Base-by-base conservation (phyloP, 805 yeast species). In the Ogataea pini region DNA sequence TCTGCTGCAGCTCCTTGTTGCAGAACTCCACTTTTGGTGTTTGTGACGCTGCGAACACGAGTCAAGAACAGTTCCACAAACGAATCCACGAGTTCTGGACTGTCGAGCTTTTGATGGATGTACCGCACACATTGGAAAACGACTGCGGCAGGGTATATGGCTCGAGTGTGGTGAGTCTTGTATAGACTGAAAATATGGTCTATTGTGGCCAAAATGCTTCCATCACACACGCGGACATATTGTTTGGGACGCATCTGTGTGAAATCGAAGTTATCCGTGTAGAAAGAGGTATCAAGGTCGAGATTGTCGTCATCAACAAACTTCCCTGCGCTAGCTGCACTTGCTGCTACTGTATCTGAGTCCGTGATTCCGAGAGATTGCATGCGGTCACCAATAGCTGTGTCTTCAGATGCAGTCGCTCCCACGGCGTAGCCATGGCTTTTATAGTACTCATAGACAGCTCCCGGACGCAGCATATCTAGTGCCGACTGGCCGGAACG, bases 61-160 rank as follows among this genome's bases (percentile, higher is more conserved):
- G 86, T 77, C 24, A 81, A 70, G 48, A 85, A 81, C 39, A 85
- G 71, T 47, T 80, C 82, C 47, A 83, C 69, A 36, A 85, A 71
- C 36, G 80, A 79, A 51, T 77, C 79, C 2, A 85, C 83, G 48
- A 83, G 67, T 25, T 79, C 77, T 7, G 69, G 66, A 42, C 83
- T 78, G n/a, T 80, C 71, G 29, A 76, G 77, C 54, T 78, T 77
- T 47, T 72, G 72, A 54, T 80, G 83, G 1, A 89, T 80, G 59
- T 82, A 86, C 55, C 92, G 69, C n/a, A 85, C 63, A 59, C 86
- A 76, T 62, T 86, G 92, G 56, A 76, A 86, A 0, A 85, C 67
- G 5, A 85, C 73, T 1, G 87, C 81, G 0, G 94, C 90, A 0
- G 92, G 89, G 19, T 80, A 68, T 27, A 76, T 71, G 4, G 84